Percentiles rank a stretch among this genome's conserved stretches.
Evolutionary conservation across 305 asterid genomes (phyloP).

Genomic region (Fraxinus nigra): DNA sequence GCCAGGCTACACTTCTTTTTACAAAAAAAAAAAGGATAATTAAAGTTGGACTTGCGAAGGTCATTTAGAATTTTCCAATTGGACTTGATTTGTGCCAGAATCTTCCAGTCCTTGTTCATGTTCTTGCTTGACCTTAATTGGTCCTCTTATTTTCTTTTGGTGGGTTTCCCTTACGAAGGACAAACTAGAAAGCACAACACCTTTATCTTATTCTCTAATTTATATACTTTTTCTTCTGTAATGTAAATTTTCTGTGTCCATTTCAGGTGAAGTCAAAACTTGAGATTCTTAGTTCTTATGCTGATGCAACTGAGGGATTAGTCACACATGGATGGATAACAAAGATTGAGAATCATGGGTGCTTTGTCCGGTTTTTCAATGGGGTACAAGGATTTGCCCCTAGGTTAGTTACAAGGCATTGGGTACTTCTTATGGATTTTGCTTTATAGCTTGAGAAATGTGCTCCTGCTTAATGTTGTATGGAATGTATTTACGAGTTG

Average conservation of each 20-base stretch:
- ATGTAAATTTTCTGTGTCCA: slow-evolving; percentile 3
- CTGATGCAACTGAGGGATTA: slow-evolving; percentile 86
- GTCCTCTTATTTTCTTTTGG: neutral
- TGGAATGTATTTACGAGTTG: slow-evolving; percentile 1
- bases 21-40: neutral
- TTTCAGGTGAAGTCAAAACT: slow-evolving; percentile 85
- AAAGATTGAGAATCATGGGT: slow-evolving; percentile 88
- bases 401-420: slow-evolving; percentile 47
- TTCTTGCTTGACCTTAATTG: neutral
- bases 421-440: neutral
- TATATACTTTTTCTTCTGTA: neutral
- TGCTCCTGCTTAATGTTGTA: neutral
- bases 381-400: slow-evolving; percentile 97
- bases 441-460: neutral
- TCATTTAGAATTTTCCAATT: neutral
- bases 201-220: neutral
- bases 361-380: slow-evolving; percentile 95
- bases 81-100: neutral
- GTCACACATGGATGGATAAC: slow-evolving; percentile 97
- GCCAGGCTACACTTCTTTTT: neutral
- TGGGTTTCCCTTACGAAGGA: neutral
- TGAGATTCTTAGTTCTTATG: slow-evolving; percentile 66
- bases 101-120: neutral
- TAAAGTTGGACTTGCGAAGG: neutral
- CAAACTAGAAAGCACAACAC: neutral